Conservation (phyloP, 352 stramenopile species). For the Phytophthora sojae region DNA sequence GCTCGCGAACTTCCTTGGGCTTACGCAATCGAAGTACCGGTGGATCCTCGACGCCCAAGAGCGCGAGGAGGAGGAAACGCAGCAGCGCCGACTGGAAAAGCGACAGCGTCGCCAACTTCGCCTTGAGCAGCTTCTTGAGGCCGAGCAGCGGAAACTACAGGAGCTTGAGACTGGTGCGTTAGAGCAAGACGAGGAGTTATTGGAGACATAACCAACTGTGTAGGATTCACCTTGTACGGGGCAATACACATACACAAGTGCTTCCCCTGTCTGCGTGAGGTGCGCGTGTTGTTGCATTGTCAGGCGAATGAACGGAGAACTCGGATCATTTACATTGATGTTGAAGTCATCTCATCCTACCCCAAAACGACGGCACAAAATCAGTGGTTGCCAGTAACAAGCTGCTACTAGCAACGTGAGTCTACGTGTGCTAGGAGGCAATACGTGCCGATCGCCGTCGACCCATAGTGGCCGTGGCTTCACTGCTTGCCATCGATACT, state of each 20-base stretch:
- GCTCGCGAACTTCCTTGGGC: conserved; percentile 79
- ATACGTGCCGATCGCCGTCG: not conserved
- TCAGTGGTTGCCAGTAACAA: not conserved
- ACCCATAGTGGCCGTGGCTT: not conserved
- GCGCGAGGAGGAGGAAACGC: conserved; percentile 74
- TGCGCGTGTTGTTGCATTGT: not conserved
- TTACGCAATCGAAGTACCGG: conserved; percentile 88
- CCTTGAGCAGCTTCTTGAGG: conserved; percentile 71
- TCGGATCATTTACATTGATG: not conserved
- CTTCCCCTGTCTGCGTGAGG: not conserved
- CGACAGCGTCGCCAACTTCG: conserved; percentile 70
- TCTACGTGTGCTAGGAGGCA: not conserved
- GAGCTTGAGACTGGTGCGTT: conserved; percentile 57
- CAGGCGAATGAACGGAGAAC: not conserved
- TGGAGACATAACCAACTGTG: conserved; percentile 10
- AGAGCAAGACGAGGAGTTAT: conserved; percentile 2
- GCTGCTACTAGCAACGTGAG: not conserved
- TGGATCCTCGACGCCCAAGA: conserved; percentile 83
- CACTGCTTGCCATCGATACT: conserved; percentile 11
- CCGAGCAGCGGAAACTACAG: conserved; percentile 73
- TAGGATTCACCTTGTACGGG: not conserved
- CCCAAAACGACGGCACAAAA: not conserved
- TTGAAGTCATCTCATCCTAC: no score
- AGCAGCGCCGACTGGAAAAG: conserved; percentile 60
- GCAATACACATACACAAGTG: not conserved